Percentiles rank a stretch among this genome's conserved stretches.
Evolutionary conservation across 2,329 filamentous ascomycete genomes (phyloP).

Genomic region (Aspergillus fumigatiaffinis): DNA sequence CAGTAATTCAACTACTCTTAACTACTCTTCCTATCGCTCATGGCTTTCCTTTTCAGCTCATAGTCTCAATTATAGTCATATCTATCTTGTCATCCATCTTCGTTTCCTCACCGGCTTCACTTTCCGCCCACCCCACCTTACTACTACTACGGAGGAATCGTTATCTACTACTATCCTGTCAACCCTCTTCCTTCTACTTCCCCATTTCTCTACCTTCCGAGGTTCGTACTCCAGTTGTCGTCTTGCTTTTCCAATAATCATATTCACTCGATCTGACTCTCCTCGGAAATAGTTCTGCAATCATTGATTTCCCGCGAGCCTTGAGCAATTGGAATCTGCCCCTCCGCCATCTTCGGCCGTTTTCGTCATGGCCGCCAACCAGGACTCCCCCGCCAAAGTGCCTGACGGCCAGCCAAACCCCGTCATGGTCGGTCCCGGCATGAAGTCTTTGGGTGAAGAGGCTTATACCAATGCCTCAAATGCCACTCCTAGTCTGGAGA

Average conservation of each 20-base stretch:
- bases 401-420: constrained; percentile 29
- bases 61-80: background rate
- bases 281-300: background rate
- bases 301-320: too few species aligned
- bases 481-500: constrained; percentile 24
- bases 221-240: background rate
- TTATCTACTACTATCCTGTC: background rate
- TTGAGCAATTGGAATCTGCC: too few species aligned
- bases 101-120: background rate
- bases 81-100: background rate
- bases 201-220: background rate
- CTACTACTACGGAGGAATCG: background rate
- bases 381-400: constrained; percentile 19
- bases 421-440: constrained; percentile 25
- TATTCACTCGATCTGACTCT: background rate
- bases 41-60: background rate
- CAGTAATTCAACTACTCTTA: too few species aligned
- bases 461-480: constrained; percentile 26
- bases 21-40: background rate
- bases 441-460: constrained; percentile 23
- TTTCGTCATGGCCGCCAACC: constrained; percentile 22
- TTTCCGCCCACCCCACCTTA: background rate
- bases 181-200: background rate
- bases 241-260: too few species aligned
- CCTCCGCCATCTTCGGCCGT: background rate